Percentiles rank a stretch among this genome's conserved stretches.
Evolutionary conservation across 78 protist genomes (phyloP).

Genomic region (Dictyostelium purpureum): DNA sequence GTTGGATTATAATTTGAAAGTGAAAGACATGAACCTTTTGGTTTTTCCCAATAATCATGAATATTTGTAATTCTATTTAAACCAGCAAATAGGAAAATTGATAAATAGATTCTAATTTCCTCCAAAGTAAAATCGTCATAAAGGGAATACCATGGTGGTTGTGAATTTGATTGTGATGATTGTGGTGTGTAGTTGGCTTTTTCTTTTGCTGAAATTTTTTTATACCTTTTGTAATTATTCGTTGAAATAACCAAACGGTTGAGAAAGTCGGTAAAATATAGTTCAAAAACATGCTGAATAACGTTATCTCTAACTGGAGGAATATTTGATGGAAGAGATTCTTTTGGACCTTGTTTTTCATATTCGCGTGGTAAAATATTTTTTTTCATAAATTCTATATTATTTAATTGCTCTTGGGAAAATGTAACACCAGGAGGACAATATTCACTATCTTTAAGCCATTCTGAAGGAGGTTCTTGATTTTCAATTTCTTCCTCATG

Average conservation of each 20-base stretch:
- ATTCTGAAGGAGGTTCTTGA: background rate
- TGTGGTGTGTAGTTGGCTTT: background rate
- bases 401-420: background rate
- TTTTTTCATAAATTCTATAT: background rate
- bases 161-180: no score
- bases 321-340: background rate
- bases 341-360: background rate
- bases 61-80: background rate
- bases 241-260: background rate
- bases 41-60: background rate
- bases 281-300: background rate
- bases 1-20: background rate
- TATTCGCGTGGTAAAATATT: background rate
- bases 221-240: no score
- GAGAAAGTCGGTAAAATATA: background rate
- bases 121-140: background rate
- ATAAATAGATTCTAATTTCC: background rate
- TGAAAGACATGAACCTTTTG: background rate
- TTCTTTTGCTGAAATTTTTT: background rate
- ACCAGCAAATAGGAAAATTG: background rate
- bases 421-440: background rate
- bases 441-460: background rate
- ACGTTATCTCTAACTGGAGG: background rate
- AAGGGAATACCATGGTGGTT: background rate
- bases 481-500: background rate